Percentiles rank a stretch among this genome's conserved stretches.
phyloP scores from a whole-genome alignment of 805 yeast species.

The Limtongozyma cylindracea region DNA sequence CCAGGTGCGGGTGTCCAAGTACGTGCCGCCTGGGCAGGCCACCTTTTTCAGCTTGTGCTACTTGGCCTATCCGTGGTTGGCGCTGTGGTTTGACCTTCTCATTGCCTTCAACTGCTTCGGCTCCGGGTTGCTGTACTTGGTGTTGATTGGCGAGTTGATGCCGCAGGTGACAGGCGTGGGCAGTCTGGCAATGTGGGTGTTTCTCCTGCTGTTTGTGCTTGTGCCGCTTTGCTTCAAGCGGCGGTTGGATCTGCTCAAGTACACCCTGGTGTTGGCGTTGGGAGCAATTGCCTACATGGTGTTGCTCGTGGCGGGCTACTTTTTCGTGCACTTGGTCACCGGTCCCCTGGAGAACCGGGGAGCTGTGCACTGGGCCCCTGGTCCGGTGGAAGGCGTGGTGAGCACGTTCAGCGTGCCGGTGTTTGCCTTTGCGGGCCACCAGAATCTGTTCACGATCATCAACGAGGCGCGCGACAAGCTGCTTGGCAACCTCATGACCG shows the following conservation, averaged over 20 bases:
- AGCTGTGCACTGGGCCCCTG: constrained; percentile 8
- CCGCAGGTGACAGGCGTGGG: constrained; percentile 18
- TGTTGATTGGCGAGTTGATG: constrained; percentile 46
- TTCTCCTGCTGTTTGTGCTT: constrained; percentile 14
- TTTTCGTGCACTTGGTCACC: constrained; percentile 38
- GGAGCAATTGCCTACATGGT: constrained; percentile 60
- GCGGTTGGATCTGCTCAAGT: constrained; percentile 59
- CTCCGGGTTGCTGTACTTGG: constrained; percentile 42
- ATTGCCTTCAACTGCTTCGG: constrained; percentile 53
- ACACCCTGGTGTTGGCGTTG: constrained; percentile 66
- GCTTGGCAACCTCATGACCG: no score
- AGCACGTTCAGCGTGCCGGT: constrained; percentile 71
- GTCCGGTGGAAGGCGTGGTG: constrained; percentile 22
- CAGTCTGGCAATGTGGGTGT: constrained; percentile 40
- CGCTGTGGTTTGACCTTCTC: constrained; percentile 39
- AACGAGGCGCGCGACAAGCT: constrained; percentile 49
- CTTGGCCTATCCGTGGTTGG: no score
- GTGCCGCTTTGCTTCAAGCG: constrained; percentile 52
- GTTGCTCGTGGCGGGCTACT: constrained; percentile 39
- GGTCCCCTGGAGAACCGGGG: constrained; percentile 11
- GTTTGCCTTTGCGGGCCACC: constrained; percentile 90
- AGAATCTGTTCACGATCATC: constrained; percentile 74
- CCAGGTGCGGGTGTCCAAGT: constrained; percentile 1
- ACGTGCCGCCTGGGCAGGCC: constrained; percentile 29
- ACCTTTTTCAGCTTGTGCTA: constrained; percentile 47